Conservation (phyloP, 805 yeast species). For the Lipomyces spencermartinsiae region DNA sequence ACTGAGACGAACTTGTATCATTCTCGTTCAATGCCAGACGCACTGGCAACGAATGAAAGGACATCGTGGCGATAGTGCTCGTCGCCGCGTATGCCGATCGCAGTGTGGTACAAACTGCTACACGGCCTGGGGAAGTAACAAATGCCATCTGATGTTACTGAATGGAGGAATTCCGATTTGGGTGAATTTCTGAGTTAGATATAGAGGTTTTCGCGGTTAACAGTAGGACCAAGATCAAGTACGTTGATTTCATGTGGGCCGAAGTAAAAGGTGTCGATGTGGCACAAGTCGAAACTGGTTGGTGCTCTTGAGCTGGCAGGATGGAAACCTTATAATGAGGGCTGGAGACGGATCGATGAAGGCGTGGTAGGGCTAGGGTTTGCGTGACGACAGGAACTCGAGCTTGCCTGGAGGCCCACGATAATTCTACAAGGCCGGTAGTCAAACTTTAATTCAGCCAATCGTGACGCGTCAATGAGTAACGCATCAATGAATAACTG, state of each 20-base stretch:
- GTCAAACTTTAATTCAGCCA: too few relatives aligned
- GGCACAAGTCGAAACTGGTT: too few relatives aligned
- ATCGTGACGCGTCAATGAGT: too few relatives aligned
- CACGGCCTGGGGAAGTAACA: not conserved
- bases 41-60: not conserved
- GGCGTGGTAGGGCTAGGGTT: too few relatives aligned
- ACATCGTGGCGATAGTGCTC: not conserved
- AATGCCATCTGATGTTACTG: not conserved
- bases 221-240: not conserved
- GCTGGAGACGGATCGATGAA: too few relatives aligned
- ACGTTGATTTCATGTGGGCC: too few relatives aligned
- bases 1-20: not conserved
- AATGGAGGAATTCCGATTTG: not conserved
- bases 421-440: too few relatives aligned
- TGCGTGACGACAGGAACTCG: too few relatives aligned
- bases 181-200: not conserved
- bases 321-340: too few relatives aligned
- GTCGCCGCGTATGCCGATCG: not conserved
- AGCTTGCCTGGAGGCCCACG: too few relatives aligned
- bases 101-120: not conserved
- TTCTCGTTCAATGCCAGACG: slow-evolving; percentile 3
- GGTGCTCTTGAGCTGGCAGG: too few relatives aligned
- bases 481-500: not conserved
- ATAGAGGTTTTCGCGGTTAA: not conserved
- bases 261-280: too few relatives aligned